Evolutionary conservation across 768 basidiomycete genomes (phyloP), one percentile per base, ranked within the genome.

Genomic region (Asterophora lycoperdoides): DNA sequence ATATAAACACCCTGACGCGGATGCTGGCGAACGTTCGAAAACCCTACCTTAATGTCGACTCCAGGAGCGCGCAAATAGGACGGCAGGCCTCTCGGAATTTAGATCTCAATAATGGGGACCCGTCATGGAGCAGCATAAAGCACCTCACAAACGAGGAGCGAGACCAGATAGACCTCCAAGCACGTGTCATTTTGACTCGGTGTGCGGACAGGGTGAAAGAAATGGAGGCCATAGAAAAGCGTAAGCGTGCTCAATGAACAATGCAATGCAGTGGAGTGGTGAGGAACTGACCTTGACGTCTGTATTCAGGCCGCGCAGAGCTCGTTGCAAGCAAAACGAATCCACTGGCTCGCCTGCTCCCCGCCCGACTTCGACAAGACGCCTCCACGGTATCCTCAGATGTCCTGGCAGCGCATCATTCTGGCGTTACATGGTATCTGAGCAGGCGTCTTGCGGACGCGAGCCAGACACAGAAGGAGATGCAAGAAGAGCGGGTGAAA

Each of bases 101-200:
- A 46, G 84, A 90, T 68, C 60, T 89, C 10, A 67, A 60, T 39
- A 62, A 60, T 33, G 68, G 62, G 18, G 70, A 69, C 44, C 62
- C 76, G 40, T 70, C 74, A 38, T 89, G 86, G 86, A 65, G 75
- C 14, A 77, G 77, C 44, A 72, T 90, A 44, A 80, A 79, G 53
- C 72, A 84, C 59, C 77, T 99, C 5, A 82, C 83, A 8, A 93
- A 97, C 61, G 83, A 90, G 54, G 94, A 99, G 65, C 77, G 94
- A 52, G 94, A 97, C 68, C 92, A 96, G 69, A 89, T 99, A 45
- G 96, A 99, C 74, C 70, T 93, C 52, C 89, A 95, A 63, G 87
- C 91, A 28, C 84, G 88, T 56, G 78, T 92, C 58, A 86, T 96
- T 46, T 73, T 98, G 41, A 78, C 83, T 42, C 80, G 85, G 45